A percentile compares a stretch with the other conserved stretches of the same genome.
Conservation (phyloP, 768 basidiomycete genomes). For the Phlegmacium glaucopus region DNA sequence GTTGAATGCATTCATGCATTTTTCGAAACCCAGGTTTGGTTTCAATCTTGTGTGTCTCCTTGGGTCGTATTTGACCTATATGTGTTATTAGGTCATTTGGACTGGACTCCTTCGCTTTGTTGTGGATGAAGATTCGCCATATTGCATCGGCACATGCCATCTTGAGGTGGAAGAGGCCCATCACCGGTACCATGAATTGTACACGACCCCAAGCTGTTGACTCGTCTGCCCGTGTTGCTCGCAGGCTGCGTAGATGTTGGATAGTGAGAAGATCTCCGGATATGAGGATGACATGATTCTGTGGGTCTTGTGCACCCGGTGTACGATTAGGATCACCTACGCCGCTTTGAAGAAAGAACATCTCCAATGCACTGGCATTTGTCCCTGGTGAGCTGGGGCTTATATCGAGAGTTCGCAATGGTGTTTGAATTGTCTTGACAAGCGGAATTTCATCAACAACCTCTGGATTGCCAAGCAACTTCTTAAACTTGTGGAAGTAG, state of each 20-base stretch:
- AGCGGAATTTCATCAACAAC: slow-evolving; percentile 22
- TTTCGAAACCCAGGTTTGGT: slow-evolving; percentile 31
- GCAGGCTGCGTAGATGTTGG: slow-evolving; percentile 21
- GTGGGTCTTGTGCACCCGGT: background rate
- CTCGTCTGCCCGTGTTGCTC: slow-evolving; percentile 20
- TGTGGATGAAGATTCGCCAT: slow-evolving; percentile 22
- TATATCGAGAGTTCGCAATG: slow-evolving; percentile 18
- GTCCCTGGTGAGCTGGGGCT: slow-evolving; percentile 16
- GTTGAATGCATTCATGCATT: slow-evolving; percentile 33
- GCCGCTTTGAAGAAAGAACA: slow-evolving; percentile 17
- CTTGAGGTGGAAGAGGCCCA: slow-evolving; percentile 30
- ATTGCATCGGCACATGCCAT: slow-evolving; percentile 32
- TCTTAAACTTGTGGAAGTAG: slow-evolving; percentile 18
- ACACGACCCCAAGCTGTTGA: slow-evolving; percentile 22
- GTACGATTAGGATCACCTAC: slow-evolving; percentile 17
- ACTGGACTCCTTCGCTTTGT: slow-evolving; percentile 10
- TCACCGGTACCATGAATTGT: slow-evolving; percentile 30
- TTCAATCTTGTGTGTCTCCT: slow-evolving; percentile 28
- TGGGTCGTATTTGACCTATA: slow-evolving; percentile 20
- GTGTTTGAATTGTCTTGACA: slow-evolving; percentile 15
- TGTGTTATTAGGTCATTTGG: slow-evolving; percentile 20
- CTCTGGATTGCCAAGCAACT: slow-evolving; percentile 16
- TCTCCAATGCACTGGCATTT: slow-evolving; percentile 17
- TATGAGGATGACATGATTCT: slow-evolving; percentile 16
- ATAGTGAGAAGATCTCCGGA: slow-evolving; percentile 26